Evolutionary conservation across 2,329 filamentous ascomycete genomes (phyloP).

Genomic region (Diaporthe vaccinii): DNA sequence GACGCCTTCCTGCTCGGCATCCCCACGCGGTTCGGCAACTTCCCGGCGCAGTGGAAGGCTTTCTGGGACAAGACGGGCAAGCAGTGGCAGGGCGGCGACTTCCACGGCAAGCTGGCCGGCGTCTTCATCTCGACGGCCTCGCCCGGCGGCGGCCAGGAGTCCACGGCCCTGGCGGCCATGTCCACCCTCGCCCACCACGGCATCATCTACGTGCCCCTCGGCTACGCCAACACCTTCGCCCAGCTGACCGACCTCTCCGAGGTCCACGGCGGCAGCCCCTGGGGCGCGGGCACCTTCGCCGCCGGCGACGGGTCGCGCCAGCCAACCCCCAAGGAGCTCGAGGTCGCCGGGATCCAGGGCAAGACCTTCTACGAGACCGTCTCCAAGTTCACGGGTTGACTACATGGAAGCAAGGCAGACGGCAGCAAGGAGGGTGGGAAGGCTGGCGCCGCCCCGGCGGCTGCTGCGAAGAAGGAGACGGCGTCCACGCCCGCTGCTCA

Average conservation of each 20-base stretch:
- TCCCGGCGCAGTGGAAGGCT: conserved; percentile 94
- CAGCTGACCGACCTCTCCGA: conserved; percentile 80
- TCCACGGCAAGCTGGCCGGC: conserved; percentile 90
- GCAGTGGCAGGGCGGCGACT: conserved; percentile 84
- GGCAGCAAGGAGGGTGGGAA: conserved; percentile 42
- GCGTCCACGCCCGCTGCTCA: conserved; percentile 37
- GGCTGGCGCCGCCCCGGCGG: conserved; percentile 42
- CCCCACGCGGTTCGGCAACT: conserved; percentile 96
- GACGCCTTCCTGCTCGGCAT: conserved; percentile 95
- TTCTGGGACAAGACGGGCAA: conserved; percentile 93
- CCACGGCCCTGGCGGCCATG: conserved; percentile 83
- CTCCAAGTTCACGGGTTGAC: conserved; percentile 81
- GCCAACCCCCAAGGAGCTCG: conserved; percentile 80
- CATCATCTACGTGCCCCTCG: conserved; percentile 95
- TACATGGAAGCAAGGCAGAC: conserved; percentile 71
- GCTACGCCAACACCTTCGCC: conserved; percentile 85
- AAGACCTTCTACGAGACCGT: conserved; percentile 85
- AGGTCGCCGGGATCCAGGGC: conserved; percentile 86
- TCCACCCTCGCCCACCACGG: conserved; percentile 93
- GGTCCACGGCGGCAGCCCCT: conserved; percentile 87
- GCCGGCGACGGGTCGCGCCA: conserved; percentile 85
- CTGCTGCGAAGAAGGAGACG: conserved; percentile 38
- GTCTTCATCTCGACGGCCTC: conserved; percentile 91
- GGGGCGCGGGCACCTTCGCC: conserved; percentile 95
- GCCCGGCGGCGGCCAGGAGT: conserved; percentile 92